Conservation (phyloP, 352 stramenopile species). For the Phytopythium boreale region DNA sequence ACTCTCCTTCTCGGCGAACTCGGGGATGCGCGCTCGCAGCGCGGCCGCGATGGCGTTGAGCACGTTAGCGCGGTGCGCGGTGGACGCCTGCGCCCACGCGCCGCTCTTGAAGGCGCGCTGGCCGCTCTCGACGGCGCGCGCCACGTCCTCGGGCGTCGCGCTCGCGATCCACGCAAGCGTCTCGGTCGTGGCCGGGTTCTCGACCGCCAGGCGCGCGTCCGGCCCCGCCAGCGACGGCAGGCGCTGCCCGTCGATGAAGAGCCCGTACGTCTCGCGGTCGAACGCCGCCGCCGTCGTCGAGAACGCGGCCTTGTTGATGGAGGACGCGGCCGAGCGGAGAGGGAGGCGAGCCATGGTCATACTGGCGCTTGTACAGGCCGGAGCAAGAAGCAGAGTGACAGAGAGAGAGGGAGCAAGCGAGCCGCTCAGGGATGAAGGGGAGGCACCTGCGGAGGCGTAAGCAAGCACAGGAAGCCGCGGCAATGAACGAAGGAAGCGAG, state of each 20-base stretch:
- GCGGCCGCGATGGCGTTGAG: conserved; percentile 37
- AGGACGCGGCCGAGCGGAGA: not conserved
- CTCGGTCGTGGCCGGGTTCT: conserved; percentile 52
- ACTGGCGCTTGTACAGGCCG: not conserved
- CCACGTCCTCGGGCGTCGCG: conserved; percentile 32
- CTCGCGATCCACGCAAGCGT: conserved; percentile 31
- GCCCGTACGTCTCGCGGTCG: conserved; percentile 29
- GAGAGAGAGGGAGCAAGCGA: not conserved
- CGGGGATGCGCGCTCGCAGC: conserved; percentile 31
- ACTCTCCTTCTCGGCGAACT: conserved; percentile 58
- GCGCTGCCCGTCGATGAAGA: conserved; percentile 43
- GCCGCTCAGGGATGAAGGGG: not conserved
- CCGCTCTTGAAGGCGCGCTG: conserved; percentile 30
- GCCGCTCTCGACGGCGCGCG: conserved; percentile 27
- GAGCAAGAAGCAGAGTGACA: not conserved
- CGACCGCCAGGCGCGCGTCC: conserved; percentile 23
- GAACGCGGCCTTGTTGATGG: not conserved
- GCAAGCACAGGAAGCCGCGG: not conserved
- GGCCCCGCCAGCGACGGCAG: conserved; percentile 22
- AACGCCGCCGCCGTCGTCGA: conserved; percentile 18
- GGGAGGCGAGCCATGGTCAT: not conserved
- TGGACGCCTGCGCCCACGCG: conserved; percentile 26
- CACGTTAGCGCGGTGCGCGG: conserved; percentile 30
- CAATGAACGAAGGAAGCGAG: not conserved
- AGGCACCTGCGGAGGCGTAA: not conserved